phyloP scores from a whole-genome alignment of 208 protist species.

The Leishmania gerbilli region DNA sequence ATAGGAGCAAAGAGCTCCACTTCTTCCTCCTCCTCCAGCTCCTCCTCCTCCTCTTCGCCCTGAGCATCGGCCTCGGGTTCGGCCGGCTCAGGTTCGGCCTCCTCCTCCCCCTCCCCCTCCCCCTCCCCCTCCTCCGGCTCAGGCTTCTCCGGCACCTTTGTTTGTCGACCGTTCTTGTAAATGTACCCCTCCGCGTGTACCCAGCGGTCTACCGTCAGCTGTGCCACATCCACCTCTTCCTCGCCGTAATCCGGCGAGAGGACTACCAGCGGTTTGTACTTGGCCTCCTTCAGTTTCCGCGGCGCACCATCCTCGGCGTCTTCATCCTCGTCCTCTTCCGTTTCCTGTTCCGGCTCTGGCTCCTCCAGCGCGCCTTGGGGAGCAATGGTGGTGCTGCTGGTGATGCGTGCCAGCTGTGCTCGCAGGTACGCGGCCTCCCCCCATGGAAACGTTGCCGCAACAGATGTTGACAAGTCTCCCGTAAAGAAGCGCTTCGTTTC shows the following conservation, averaged over 20 bases:
- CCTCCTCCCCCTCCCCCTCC: constrained; percentile 26
- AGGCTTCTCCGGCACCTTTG: constrained; percentile 85
- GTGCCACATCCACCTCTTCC: constrained; percentile 80
- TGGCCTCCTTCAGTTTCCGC: constrained; percentile 79
- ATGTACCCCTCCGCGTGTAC: constrained; percentile 85
- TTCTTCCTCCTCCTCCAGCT: constrained; percentile 81
- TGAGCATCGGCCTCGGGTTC: constrained; percentile 68
- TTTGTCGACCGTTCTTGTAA: constrained; percentile 88
- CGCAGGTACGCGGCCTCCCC: constrained; percentile 91
- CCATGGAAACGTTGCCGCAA: constrained; percentile 91
- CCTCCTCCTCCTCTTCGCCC: constrained; percentile 63
- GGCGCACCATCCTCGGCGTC: constrained; percentile 54
- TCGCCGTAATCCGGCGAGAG: constrained; percentile 63
- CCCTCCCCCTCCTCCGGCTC: constrained; percentile 84
- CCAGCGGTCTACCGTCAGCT: constrained; percentile 86
- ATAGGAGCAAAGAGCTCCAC: constrained; percentile 87
- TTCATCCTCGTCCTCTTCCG: constrained; percentile 86
- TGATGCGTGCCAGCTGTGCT: constrained; percentile 94
- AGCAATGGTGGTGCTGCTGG: constrained; percentile 84
- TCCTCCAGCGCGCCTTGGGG: constrained; percentile 88
- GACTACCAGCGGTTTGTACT: constrained; percentile 77
- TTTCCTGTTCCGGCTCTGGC: constrained; percentile 81
- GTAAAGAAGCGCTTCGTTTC: constrained; percentile 91
- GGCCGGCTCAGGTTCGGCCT: constrained; percentile 54
- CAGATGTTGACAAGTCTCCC: constrained; percentile 82